Evolutionary conservation across 768 basidiomycete genomes (phyloP), one percentile per base, ranked within the genome.

Genomic region (Mrakia frigida): DNA sequence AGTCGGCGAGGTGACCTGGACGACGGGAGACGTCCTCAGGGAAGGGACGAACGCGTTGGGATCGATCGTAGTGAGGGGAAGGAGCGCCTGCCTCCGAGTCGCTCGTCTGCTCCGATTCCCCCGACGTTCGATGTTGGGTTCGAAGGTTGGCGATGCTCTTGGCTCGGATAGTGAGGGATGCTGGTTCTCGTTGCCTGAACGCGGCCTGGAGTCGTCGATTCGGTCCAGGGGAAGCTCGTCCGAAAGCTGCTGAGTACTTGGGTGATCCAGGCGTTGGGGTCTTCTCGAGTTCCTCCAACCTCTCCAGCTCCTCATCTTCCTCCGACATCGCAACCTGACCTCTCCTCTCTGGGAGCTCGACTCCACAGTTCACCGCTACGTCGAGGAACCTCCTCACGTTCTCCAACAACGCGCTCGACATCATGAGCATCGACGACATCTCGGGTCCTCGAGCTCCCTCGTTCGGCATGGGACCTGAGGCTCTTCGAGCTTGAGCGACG

Each of bases 351-450:
- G 81, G 81, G 13, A 84, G 79, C 53, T 82, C 78, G 37, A 86
- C 82, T 0, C 84, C 85, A 63, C 81, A 81, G 21, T 81, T 73
- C 31, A 81, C 80, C 6, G 85, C 85, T 25, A 83, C 77, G 0
- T 80, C 79, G 31, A 99, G 84, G 82, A 99, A 95, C 13, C 88
- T 86, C 73, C 91, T 87, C 21, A 96, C 90, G 81, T 88, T 90
- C 33, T 88, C 89, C 80, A 94, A 92, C 1, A 95, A 91, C 79
- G 90, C 89, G 18, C 91, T 89, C 1, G 91, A 91, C 14, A 92
- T 86, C 41, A 89, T 88, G 35, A 96, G 86, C 93, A 97, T 94
- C 35, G 85, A 86, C 72, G 90, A 88, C 21, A 91, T 87, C 81
- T 92, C 91, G 33, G 84, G 79, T 33, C 85, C 85, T 50, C 87